These are phyloP conservation scores for Alternaria hordeiaustralica DNA, from an alignment of 2,329 filamentous ascomycete species.

Conservation along the genomic window DNA sequence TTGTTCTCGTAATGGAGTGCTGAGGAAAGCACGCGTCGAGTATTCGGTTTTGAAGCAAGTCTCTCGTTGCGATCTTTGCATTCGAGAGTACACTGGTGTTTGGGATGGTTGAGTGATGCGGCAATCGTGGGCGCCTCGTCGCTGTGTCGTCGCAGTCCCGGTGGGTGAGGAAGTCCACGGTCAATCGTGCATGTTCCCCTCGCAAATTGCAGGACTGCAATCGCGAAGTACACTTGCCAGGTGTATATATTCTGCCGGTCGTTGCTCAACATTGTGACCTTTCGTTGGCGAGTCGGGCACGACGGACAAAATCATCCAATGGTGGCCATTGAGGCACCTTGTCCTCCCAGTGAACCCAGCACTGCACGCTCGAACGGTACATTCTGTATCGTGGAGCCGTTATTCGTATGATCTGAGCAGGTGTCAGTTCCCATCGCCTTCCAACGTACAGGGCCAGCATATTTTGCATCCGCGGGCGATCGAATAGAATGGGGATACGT, in stretches of 20 bases:
- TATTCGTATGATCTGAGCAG: not conserved
- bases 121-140: not conserved
- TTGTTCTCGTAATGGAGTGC: not conserved
- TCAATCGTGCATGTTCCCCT: not conserved
- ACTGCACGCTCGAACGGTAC: not conserved
- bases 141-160: not conserved
- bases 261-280: not conserved
- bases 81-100: not conserved
- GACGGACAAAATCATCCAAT: not conserved
- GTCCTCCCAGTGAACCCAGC: not conserved
- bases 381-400: not conserved
- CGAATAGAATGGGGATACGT: not conserved
- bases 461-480: not conserved
- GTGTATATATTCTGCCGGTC: not conserved
- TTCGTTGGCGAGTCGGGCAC: not conserved
- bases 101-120: not conserved
- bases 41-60: not conserved
- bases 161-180: not conserved
- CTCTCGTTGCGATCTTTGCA: not conserved
- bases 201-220: not conserved
- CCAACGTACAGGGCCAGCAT: not conserved
- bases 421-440: not conserved
- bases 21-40: not conserved
- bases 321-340: not conserved
- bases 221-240: not conserved